A percentile compares a stretch with the other conserved stretches of the same genome.
phyloP scores from a whole-genome alignment of 1,284 basidiomycete genomes.

The Cryptococcus sp. region DNA sequence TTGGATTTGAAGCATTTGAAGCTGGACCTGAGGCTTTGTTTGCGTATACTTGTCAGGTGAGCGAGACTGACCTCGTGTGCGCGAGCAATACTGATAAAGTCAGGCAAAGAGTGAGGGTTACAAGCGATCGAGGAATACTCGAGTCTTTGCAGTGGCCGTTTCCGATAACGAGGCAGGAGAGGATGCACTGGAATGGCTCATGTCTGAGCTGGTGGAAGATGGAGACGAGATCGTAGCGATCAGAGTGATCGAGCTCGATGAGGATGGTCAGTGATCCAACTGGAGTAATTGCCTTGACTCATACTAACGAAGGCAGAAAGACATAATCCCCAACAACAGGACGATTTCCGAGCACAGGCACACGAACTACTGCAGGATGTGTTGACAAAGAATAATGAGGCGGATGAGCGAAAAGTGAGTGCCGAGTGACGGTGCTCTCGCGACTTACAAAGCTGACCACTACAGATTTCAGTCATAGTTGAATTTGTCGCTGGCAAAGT shows the following conservation, averaged over 20 bases:
- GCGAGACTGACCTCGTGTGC: slow-evolving; percentile 5
- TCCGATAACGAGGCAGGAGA: slow-evolving; percentile 81
- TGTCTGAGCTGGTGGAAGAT: slow-evolving; percentile 82
- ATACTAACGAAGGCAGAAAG: slow-evolving; percentile 56
- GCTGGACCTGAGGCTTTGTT: slow-evolving; percentile 53
- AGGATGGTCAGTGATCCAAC: slow-evolving; percentile 54
- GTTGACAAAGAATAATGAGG: slow-evolving; percentile 74
- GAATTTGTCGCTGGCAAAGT: slow-evolving; percentile 92
- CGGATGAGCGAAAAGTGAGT: slow-evolving; percentile 64
- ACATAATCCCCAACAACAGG: slow-evolving; percentile 55
- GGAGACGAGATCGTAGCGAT: slow-evolving; percentile 92
- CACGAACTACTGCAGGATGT: slow-evolving; percentile 74
- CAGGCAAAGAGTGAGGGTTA: slow-evolving; percentile 83
- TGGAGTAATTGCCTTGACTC: not conserved
- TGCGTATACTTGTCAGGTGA: slow-evolving; percentile 50
- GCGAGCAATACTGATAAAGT: too few species aligned
- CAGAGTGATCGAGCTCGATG: slow-evolving; percentile 81
- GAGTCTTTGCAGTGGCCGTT: slow-evolving; percentile 86
- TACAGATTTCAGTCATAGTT: slow-evolving; percentile 79
- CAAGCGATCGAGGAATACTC: slow-evolving; percentile 68
- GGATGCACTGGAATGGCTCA: slow-evolving; percentile 82
- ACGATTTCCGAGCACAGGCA: slow-evolving; percentile 81
- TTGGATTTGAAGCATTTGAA: slow-evolving; percentile 79
- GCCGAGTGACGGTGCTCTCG: not conserved
- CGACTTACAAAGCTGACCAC: not conserved